Conservation (phyloP, 2,329 filamentous ascomycete species). For the Talaromyces sp. region DNA sequence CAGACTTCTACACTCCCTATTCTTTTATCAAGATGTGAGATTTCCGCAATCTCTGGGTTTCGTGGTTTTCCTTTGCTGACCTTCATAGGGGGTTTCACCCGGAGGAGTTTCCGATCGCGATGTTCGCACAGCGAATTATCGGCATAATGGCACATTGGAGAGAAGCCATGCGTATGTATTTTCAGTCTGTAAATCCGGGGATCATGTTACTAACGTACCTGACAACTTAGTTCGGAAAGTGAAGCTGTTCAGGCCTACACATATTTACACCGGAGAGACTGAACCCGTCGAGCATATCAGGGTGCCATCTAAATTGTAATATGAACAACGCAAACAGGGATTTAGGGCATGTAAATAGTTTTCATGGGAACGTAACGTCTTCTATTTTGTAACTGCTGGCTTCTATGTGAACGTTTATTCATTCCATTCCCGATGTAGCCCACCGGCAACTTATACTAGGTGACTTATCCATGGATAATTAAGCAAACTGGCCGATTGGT, state of each 20-base stretch:
- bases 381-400: too few species aligned
- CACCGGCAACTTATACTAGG: background rate
- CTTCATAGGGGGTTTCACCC: slow-evolving; percentile 23
- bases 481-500: background rate
- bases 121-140: slow-evolving; percentile 28
- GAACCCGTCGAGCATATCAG: background rate
- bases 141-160: slow-evolving; percentile 33
- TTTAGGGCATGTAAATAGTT: background rate
- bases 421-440: background rate
- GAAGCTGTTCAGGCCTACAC: slow-evolving; percentile 26
- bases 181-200: too few species aligned
- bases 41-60: background rate
- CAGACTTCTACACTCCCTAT: slow-evolving; percentile 44
- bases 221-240: background rate
- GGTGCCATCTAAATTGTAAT: background rate
- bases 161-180: slow-evolving; percentile 27
- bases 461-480: background rate
- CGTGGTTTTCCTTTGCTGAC: background rate
- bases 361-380: too few species aligned
- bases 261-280: slow-evolving; percentile 24
- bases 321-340: background rate
- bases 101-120: slow-evolving; percentile 27
- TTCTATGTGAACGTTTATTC: too few species aligned
- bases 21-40: background rate
- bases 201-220: background rate